Conservation (phyloP, 2,329 filamentous ascomycete species). For the Hypoxylon sp. region DNA sequence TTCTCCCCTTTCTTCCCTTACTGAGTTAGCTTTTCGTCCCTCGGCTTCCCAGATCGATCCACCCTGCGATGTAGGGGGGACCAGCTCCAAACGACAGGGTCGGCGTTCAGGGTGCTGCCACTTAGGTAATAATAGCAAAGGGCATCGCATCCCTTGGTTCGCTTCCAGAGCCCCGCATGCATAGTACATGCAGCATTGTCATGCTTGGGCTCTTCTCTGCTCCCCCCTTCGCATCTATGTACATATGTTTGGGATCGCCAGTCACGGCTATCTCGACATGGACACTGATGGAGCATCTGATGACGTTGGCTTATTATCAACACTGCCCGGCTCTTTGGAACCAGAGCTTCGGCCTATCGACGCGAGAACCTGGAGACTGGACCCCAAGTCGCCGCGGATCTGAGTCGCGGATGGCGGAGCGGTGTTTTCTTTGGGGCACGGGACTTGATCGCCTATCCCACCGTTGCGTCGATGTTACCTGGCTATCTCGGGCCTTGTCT, state of each 20-base stretch:
- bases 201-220: background rate
- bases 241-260: slow-evolving; percentile 22
- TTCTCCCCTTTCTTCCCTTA: slow-evolving; percentile 1
- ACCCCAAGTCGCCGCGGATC: slow-evolving; percentile 2
- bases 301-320: slow-evolving; percentile 23
- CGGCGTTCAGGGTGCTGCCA: too few relatives aligned
- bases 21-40: background rate
- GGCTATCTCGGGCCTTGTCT: slow-evolving; percentile 38
- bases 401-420: slow-evolving; percentile 16
- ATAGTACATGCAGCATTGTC: slow-evolving; percentile 23
- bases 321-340: slow-evolving; percentile 23
- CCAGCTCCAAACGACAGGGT: too few relatives aligned
- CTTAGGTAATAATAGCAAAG: slow-evolving; percentile 30
- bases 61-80: background rate
- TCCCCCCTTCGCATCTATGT: too few relatives aligned
- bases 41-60: slow-evolving; percentile 25
- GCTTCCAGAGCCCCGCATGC: slow-evolving; percentile 31
- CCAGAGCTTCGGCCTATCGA: slow-evolving; percentile 17
- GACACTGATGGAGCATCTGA: background rate
- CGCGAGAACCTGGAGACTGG: slow-evolving; percentile 26
- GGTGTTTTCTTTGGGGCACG: slow-evolving; percentile 22
- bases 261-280: slow-evolving; percentile 10
- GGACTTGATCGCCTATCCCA: slow-evolving; percentile 29
- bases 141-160: slow-evolving; percentile 23
- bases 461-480: slow-evolving; percentile 36